Base-by-base conservation (phyloP, 2,329 filamentous ascomycete species). In the Trichoderma sp. region DNA sequence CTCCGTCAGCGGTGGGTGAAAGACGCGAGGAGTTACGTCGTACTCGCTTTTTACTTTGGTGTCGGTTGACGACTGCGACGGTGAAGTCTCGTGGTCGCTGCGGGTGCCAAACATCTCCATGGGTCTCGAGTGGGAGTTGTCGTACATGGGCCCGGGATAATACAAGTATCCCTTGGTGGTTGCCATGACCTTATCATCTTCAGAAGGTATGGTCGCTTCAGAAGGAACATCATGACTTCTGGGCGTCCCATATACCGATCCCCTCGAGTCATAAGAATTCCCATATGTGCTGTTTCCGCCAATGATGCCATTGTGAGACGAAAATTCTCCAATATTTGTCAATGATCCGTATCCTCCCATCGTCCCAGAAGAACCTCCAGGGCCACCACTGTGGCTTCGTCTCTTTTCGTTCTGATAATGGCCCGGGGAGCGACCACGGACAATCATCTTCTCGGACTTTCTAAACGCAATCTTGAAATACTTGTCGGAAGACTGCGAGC, bases 401-500 rank as follows among this genome's bases (percentile, higher is more conserved):
- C 91, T 87, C 74, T 91, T 85, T 74, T 91, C 90, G 58, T 91
- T 89, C 77, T 92, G 91, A 80, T 94, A 94, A 77, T 94, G 93
- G 1, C 93, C 93, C 0, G 93, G 93, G 8, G 92, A 95, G 30
- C 93, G 88, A 6, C 93, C 93, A 26, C 93, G 91, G n/a, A 96
- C 93, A 75, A 97, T 94, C 87, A 96, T 93, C 78, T 92, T 92
- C 72, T 91, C 90, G 6, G 93, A 95, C 77, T 92, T 90, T 62
- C 88, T 87, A 71, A 89, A 88, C 4, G 92, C 93, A 66, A 96
- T 85, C 78, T 92, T 91, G 76, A 94, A 83, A 82, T 87, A 94
- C 36, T 88, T 85, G 1, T 88, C 86, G 20, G 75, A 78, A 72
- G 71, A 81, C 75, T 50, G 43, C 43, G 43, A 12, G n/a, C 43